phyloP scores from a whole-genome alignment of 305 asterid species.

The Withania somnifera region DNA sequence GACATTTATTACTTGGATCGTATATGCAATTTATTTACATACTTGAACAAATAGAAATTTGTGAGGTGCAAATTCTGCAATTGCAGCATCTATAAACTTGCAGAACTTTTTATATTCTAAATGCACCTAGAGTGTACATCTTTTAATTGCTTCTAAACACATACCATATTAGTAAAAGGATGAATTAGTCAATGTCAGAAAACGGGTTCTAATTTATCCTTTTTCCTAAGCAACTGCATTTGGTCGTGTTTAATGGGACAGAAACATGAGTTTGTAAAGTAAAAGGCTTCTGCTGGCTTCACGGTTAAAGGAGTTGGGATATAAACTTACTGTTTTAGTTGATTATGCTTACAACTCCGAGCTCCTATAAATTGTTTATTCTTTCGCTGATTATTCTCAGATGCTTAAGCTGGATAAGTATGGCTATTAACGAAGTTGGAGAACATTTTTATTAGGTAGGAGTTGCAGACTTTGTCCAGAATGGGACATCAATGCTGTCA shows the following conservation, averaged over 20 bases:
- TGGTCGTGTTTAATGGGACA: background rate
- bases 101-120: background rate
- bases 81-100: no score
- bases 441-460: slow-evolving; percentile 37
- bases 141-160: background rate
- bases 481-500: slow-evolving; percentile 6
- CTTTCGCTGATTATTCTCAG: background rate
- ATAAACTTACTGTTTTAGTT: background rate
- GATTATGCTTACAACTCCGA: background rate
- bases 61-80: no score
- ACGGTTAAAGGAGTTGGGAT: background rate
- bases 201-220: background rate
- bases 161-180: background rate
- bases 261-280: background rate
- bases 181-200: background rate
- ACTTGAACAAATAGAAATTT: no score
- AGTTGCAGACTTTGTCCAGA: slow-evolving; percentile 54
- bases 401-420: background rate
- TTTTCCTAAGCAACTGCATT: background rate
- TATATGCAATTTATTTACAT: no score
- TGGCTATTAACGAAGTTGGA: background rate
- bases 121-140: background rate
- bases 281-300: background rate
- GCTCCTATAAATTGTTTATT: background rate
- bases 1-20: no score